Percentiles rank a stretch among this genome's conserved stretches.
Conservation (phyloP, 1,284 basidiomycete genomes). For the Rhodotorula sp. region DNA sequence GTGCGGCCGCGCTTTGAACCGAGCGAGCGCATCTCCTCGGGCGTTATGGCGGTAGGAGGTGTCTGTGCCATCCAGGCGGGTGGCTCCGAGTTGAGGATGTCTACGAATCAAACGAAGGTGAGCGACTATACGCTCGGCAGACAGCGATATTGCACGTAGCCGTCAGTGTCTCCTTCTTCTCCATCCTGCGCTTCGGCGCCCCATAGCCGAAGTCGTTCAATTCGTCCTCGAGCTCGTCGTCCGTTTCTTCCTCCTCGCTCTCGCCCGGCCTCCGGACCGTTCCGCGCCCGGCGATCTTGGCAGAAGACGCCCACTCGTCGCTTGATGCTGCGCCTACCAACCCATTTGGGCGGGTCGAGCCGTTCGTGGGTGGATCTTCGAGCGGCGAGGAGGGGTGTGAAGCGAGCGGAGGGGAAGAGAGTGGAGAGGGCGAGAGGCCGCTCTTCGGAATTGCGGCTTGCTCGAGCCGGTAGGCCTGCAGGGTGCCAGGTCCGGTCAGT, state of each 20-base stretch:
- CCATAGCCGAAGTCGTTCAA: constrained; percentile 31
- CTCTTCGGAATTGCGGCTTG: neutral
- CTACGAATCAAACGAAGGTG: neutral
- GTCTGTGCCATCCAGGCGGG: constrained; percentile 13
- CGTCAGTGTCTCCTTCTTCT: constrained; percentile 25
- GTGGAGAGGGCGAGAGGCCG: neutral
- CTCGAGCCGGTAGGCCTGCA: constrained; percentile 17
- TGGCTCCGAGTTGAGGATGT: constrained; percentile 27
- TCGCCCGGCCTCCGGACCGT: neutral
- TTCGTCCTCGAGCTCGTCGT: constrained; percentile 23
- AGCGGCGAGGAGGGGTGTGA: neutral
- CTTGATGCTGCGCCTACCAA: too few relatives aligned
- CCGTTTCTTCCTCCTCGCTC: neutral
- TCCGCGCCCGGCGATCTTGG: neutral
- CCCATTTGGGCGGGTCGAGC: neutral
- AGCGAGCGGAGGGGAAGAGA: neutral
- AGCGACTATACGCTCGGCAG: neutral
- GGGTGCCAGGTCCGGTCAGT: neutral
- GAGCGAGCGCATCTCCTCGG: neutral
- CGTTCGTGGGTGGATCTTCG: neutral
- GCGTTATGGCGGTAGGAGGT: neutral
- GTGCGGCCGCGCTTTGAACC: neutral
- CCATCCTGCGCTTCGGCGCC: neutral
- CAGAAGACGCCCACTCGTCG: neutral
- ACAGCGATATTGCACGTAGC: neutral